Percentiles rank a stretch among this genome's conserved stretches.
Evolutionary conservation across 345 rosid genomes (phyloP).

Genomic region (Brassica nigra): DNA sequence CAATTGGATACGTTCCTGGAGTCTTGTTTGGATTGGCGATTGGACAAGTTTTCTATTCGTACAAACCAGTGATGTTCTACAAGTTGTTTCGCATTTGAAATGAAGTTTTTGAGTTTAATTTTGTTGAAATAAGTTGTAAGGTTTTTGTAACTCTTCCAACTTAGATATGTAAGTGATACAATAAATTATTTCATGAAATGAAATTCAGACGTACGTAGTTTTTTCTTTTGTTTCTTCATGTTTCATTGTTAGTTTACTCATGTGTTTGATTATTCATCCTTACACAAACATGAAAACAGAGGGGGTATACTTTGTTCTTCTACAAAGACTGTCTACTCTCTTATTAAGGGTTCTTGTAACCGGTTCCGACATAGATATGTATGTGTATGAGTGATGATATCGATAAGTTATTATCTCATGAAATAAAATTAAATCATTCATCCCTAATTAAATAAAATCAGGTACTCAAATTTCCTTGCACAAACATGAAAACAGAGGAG

Average conservation of each 20-base stretch:
- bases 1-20: neutral
- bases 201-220: neutral
- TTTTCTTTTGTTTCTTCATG: neutral
- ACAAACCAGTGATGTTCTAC: neutral
- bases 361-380: too few species aligned
- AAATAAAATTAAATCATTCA: too few species aligned
- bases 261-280: neutral
- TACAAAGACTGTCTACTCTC: too few species aligned
- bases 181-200: too few species aligned
- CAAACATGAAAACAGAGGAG: too few species aligned
- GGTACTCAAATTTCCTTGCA: too few species aligned
- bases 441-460: too few species aligned
- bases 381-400: too few species aligned
- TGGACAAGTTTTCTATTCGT: neutral
- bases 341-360: too few species aligned
- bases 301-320: too few species aligned
- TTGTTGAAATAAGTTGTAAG: neutral
- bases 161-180: neutral
- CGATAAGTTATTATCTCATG: too few species aligned
- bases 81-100: neutral
- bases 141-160: neutral
- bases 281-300: too few species aligned
- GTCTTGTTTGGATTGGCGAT: constrained; percentile 9
- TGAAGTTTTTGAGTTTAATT: neutral
- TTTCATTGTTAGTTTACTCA: neutral